These are phyloP conservation scores for Graphiopsis chlorocephala DNA, from an alignment of 2,329 filamentous ascomycete genomes.

Conservation along the genomic window DNA sequence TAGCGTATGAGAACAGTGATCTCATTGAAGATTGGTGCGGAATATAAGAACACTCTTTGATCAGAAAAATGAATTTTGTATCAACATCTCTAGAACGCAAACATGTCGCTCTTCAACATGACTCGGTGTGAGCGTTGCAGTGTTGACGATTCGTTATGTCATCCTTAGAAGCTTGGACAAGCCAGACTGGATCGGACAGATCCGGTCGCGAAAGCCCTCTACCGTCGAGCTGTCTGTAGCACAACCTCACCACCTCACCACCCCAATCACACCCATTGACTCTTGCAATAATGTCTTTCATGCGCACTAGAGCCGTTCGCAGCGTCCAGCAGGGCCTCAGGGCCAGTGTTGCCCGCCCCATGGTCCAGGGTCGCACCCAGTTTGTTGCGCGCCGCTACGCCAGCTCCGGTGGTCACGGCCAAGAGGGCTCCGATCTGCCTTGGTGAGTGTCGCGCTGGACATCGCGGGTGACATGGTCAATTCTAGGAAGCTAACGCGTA, in stretches of 20 bases:
- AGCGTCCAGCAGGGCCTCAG: conserved; percentile 22
- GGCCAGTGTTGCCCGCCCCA: conserved; percentile 18
- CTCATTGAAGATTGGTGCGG: too few species aligned
- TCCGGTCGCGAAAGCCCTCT: background rate
- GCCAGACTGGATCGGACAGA: too few species aligned
- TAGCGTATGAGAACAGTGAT: too few species aligned
- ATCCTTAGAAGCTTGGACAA: background rate
- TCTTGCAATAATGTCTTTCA: conserved; percentile 21
- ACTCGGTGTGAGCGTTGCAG: background rate
- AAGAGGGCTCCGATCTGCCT: conserved; percentile 25
- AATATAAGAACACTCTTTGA: too few species aligned
- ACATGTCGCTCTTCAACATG: background rate
- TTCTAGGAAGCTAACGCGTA: background rate
- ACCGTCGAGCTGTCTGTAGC: background rate
- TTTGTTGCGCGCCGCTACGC: conserved; percentile 25
- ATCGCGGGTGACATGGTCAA: background rate
- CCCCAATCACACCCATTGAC: conserved; percentile 14
- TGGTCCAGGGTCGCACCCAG: conserved; percentile 21
- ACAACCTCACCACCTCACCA: background rate
- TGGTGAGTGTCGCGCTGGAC: conserved; percentile 17
- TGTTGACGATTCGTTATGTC: conserved; percentile 1
- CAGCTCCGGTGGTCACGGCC: conserved; percentile 23
- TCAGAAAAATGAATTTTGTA: too few species aligned
- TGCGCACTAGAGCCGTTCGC: conserved; percentile 22
- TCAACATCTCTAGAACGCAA: background rate